phyloP scores from a whole-genome alignment of 441 rosid genomes.

The Breynia disticha region DNA sequence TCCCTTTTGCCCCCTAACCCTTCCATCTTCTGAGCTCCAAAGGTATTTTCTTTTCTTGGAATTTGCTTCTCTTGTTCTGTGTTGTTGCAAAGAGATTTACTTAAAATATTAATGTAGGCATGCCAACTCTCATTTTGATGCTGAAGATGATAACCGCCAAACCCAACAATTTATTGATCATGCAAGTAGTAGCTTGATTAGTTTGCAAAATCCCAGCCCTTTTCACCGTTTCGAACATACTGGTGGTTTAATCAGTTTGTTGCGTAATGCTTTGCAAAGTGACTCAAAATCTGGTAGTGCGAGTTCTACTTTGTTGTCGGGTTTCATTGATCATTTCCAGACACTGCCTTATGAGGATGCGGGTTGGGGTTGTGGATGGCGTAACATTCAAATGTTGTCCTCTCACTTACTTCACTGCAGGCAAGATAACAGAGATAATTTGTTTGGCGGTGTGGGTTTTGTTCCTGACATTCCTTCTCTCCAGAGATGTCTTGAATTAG shows the following conservation, averaged over 20 bases:
- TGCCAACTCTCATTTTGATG: constrained; percentile 63
- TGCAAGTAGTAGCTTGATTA: constrained; percentile 29
- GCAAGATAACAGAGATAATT: constrained; percentile 31
- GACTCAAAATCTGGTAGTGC: constrained; percentile 26
- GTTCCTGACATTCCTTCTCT: constrained; percentile 68
- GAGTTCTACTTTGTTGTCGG: constrained; percentile 33
- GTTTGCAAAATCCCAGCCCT: constrained; percentile 33
- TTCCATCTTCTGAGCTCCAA: no score
- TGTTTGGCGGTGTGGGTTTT: constrained; percentile 57
- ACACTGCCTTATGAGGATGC: constrained; percentile 35
- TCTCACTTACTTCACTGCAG: constrained; percentile 55
- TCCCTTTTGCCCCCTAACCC: no score
- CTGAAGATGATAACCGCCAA: constrained; percentile 18
- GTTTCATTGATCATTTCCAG: constrained; percentile 60
- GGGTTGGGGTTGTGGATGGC: constrained; percentile 93
- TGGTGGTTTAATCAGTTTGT: constrained; percentile 48
- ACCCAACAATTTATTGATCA: constrained; percentile 7
- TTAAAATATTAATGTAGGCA: constrained; percentile 31
- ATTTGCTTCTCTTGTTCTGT: no score
- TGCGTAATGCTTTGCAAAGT: constrained; percentile 37
- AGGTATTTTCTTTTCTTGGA: no score
- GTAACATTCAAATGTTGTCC: constrained; percentile 69
- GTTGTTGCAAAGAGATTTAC: no score
- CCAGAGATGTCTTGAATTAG: constrained; percentile 73
- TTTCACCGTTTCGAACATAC: constrained; percentile 28